These are phyloP conservation scores for Malus hybrid DNA, from an alignment of 331 rosid genomes.

Conservation along the genomic window DNA sequence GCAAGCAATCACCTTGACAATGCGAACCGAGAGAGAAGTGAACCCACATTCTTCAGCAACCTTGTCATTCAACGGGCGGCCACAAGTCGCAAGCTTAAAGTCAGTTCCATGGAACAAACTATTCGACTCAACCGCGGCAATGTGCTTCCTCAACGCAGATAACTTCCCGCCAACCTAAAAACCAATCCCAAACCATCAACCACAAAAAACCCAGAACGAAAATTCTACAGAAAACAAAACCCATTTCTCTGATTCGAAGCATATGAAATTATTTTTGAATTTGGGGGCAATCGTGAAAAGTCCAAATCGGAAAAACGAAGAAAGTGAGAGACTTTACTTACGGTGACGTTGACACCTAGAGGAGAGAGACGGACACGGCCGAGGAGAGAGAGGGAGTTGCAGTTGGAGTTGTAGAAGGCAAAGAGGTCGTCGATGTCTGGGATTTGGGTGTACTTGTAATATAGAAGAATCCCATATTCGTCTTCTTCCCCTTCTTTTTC, in stretches of 20 bases:
- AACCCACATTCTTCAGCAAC: slow-evolving; percentile 81
- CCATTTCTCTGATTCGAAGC: background rate
- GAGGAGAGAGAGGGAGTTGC: slow-evolving; percentile 62
- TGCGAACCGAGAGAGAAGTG: slow-evolving; percentile 77
- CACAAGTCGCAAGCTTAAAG: slow-evolving; percentile 83
- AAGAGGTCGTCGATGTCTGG: slow-evolving; percentile 49
- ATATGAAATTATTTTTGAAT: background rate
- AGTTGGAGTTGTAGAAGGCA: slow-evolving; percentile 62
- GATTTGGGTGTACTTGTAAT: slow-evolving; percentile 58
- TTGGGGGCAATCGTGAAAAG: background rate
- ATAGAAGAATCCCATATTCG: slow-evolving; percentile 63
- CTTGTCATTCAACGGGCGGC: slow-evolving; percentile 43
- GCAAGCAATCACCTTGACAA: slow-evolving; percentile 48
- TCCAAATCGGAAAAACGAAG: background rate
- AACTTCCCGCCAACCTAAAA: slow-evolving; percentile 75
- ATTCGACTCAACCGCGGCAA: slow-evolving; percentile 40
- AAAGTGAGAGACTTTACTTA: slow-evolving; percentile 1
- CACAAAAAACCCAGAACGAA: background rate
- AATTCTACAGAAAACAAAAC: background rate
- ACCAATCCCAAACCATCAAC: background rate
- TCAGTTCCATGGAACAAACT: slow-evolving; percentile 58
- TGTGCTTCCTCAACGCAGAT: slow-evolving; percentile 53
- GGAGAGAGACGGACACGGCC: slow-evolving; percentile 90
- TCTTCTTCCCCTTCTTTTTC: slow-evolving; percentile 7
- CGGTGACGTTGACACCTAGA: slow-evolving; percentile 89